Evolutionary conservation across 306 rosid genomes (phyloP), one percentile per base, ranked within the genome.

Genomic region (Canavalia ensiformis): DNA sequence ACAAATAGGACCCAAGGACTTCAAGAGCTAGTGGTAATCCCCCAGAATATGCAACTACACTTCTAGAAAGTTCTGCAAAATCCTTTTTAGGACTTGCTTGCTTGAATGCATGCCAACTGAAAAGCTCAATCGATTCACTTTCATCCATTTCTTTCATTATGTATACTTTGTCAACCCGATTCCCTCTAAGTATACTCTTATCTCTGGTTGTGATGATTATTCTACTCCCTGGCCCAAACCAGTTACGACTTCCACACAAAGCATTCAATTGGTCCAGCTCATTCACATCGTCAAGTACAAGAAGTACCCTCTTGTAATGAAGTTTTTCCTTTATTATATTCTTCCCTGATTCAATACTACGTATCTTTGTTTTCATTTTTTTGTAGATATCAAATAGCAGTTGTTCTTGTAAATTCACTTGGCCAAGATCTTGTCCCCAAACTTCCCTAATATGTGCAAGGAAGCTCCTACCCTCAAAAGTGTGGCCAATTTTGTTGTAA

Each of bases 1-100:
- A 52, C 50, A 64, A 80, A 60, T 71, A 28, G 1, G 56, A 51
- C 8, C 84, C 84, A 37, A 71, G 78, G 1, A 81, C 56, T 72
- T 72, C 67, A 11, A 81, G 42, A 2, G 84, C 84, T 1, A 75
- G 37, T 37, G 85, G 82, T 7, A 78, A 2, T 55, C 82, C 75
- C 10, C 64, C 57, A 37, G 28, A 55, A 37, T 70, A 70, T 7
- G 64, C 1, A 28, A 41, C 46, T 77, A 77, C 29, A 3, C 29
- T 35, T 52, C 7, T 35, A 9, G 74, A 64, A 11, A 77, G 54
- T 28, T 8, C 54, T 2, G 4, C 4, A 7, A 64, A 77, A 0
- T 13, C 42, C 1, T 35, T 4, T 35, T 0, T 28, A 9, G 81
- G 81, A 35, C 5, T 64, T 10, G 30, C 52, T 50, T 50, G 9